Conservation (phyloP, 352 stramenopile genomes). For the Phytophthora cactorum region DNA sequence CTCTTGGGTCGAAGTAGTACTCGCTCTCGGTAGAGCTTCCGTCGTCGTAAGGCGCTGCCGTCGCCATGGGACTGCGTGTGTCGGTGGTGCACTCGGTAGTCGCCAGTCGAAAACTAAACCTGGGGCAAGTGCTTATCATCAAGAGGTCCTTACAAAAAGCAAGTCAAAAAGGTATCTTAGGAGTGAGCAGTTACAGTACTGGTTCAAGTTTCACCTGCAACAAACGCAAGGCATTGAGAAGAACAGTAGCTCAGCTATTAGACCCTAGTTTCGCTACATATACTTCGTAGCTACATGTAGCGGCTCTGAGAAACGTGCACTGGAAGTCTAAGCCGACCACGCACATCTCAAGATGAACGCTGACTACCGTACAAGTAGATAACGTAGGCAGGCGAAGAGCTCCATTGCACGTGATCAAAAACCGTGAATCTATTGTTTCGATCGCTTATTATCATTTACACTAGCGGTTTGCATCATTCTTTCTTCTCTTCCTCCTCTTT, state of each 20-base stretch:
- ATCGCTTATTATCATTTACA: background rate
- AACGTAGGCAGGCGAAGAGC: too few relatives aligned
- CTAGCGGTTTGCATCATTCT: background rate
- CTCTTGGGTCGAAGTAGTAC: slow-evolving; percentile 29
- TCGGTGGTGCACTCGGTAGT: background rate
- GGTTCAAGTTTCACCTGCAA: background rate
- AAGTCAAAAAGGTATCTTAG: background rate
- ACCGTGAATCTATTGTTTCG: slow-evolving; percentile 1
- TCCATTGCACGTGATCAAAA: background rate
- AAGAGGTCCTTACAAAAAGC: background rate
- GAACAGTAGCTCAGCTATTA: too few relatives aligned
- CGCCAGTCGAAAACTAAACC: background rate
- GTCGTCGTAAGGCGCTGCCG: slow-evolving; percentile 26
- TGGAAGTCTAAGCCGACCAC: too few relatives aligned
- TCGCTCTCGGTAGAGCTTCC: slow-evolving; percentile 43
- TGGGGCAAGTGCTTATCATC: background rate
- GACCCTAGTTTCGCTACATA: too few relatives aligned
- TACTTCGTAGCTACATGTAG: too few relatives aligned
- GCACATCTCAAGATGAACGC: too few relatives aligned
- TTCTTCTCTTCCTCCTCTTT: slow-evolving; percentile 2
- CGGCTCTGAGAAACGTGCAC: too few relatives aligned
- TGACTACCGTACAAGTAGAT: too few relatives aligned
- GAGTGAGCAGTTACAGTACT: background rate
- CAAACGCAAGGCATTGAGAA: too few relatives aligned
- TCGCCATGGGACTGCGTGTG: background rate